Evolutionary conservation across 2,329 filamentous ascomycete genomes (phyloP).

Genomic region (Zasmidium angulare): DNA sequence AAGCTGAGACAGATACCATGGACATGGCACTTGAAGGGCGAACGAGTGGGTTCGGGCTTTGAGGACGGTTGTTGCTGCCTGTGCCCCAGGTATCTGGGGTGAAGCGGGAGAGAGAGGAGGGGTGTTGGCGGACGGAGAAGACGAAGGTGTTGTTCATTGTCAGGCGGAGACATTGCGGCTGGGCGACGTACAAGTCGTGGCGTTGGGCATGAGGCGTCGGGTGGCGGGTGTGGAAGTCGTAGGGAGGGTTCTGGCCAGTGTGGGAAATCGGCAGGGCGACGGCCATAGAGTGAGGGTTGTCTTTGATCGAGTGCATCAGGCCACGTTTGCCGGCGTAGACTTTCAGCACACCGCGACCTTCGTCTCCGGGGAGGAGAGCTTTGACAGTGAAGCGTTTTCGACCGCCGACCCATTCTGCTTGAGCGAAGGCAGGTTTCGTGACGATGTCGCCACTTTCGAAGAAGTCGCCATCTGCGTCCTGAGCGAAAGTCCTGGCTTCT

Average conservation of each 20-base stretch:
- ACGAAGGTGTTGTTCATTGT: conserved; percentile 97
- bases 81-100: conserved; percentile 39
- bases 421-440: conserved; percentile 81
- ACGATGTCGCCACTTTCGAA: conserved; percentile 90
- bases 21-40: conserved; percentile 61
- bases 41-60: conserved; percentile 52
- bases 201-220: conserved; percentile 97
- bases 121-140: conserved; percentile 91
- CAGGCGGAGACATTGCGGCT: conserved; percentile 86
- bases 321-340: conserved; percentile 92
- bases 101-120: conserved; percentile 57
- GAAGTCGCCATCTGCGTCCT: conserved; percentile 83
- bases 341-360: conserved; percentile 83
- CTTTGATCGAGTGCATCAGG: conserved; percentile 95
- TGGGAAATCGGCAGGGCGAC: conserved; percentile 89
- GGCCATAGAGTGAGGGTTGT: conserved; percentile 89
- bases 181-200: conserved; percentile 94
- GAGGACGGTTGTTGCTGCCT: conserved; percentile 40
- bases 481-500: conserved; percentile 75
- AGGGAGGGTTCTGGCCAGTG: conserved; percentile 86
- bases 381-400: conserved; percentile 92
- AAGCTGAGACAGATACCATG: conserved; percentile 57
- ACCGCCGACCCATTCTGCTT: conserved; percentile 86
- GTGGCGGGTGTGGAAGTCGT: conserved; percentile 89
- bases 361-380: conserved; percentile 84